phyloP scores from a whole-genome alignment of 768 basidiomycete genomes.

The Termitomyces sp. region DNA sequence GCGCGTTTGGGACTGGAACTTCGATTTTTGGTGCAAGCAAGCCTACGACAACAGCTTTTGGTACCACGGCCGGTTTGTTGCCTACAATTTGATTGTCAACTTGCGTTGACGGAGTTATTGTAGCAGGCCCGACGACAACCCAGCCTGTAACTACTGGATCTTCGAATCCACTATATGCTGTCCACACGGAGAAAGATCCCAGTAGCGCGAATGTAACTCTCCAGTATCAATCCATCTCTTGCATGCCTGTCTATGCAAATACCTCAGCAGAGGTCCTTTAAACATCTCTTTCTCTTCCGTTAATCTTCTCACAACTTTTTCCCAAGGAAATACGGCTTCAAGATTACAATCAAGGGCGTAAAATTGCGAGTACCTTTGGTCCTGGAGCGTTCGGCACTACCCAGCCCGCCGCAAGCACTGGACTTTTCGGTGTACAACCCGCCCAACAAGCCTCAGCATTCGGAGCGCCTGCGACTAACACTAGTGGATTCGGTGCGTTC shows the following conservation, averaged over 20 bases:
- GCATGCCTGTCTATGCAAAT: slow-evolving; percentile 72
- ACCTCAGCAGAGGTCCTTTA: slow-evolving; percentile 68
- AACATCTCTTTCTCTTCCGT: slow-evolving; percentile 1
- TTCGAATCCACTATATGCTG: slow-evolving; percentile 54
- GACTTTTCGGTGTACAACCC: slow-evolving; percentile 42
- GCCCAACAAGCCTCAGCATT: slow-evolving; percentile 37
- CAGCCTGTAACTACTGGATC: slow-evolving; percentile 67
- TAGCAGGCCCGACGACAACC: slow-evolving; percentile 22
- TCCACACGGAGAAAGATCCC: slow-evolving; percentile 62
- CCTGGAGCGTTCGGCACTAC: slow-evolving; percentile 41
- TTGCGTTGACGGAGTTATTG: slow-evolving; percentile 3
- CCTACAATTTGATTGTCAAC: not conserved
- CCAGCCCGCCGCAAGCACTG: slow-evolving; percentile 28
- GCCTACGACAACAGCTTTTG: slow-evolving; percentile 35
- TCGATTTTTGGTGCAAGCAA: slow-evolving; percentile 32
- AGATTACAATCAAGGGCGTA: slow-evolving; percentile 72
- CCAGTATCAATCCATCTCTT: slow-evolving; percentile 79
- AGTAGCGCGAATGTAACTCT: slow-evolving; percentile 36
- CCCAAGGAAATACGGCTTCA: slow-evolving; percentile 66
- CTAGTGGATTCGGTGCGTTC: slow-evolving; percentile 39
- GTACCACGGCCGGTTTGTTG: slow-evolving; percentile 26
- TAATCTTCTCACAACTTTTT: slow-evolving; percentile 1
- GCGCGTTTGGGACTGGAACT: slow-evolving; percentile 35
- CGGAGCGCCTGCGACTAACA: slow-evolving; percentile 26
- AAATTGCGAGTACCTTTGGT: slow-evolving; percentile 64